Evolutionary conservation across 169 alveolate genomes (phyloP).

Genomic region (Plasmodium yoelii): DNA sequence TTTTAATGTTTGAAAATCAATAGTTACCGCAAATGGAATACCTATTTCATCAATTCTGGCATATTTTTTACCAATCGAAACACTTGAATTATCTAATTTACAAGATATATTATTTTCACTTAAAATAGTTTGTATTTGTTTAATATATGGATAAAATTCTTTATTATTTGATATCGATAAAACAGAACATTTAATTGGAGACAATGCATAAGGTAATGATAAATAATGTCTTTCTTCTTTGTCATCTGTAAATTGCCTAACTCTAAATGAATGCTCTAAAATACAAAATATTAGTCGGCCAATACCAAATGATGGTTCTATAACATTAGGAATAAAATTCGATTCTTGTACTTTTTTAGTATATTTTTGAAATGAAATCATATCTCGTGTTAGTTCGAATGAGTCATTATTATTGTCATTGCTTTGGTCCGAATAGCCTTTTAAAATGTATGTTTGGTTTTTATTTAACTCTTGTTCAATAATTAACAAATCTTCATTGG

Average conservation of each 20-base stretch:
- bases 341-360: constrained; percentile 94
- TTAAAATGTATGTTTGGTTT: constrained; percentile 59
- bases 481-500: constrained; percentile 74
- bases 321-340: constrained; percentile 95
- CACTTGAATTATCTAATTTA: constrained; percentile 94
- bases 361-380: constrained; percentile 89
- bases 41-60: constrained; percentile 99
- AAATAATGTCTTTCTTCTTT: constrained; percentile 92
- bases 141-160: constrained; percentile 85
- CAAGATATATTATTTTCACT: constrained; percentile 88
- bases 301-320: constrained; percentile 99
- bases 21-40: constrained; percentile 97
- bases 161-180: constrained; percentile 93
- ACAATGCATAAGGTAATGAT: constrained; percentile 93
- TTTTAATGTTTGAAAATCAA: constrained; percentile 94
- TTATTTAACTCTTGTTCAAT: constrained; percentile 80
- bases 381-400: constrained; percentile 79
- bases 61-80: constrained; percentile 95
- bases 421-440: constrained; percentile 7
- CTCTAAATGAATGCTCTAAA: constrained; percentile 95
- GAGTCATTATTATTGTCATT: background rate
- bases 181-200: constrained; percentile 97
- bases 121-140: constrained; percentile 77
- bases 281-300: constrained; percentile 95
- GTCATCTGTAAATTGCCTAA: constrained; percentile 88